A percentile compares a stretch with the other conserved stretches of the same genome.
Conservation (phyloP, 352 stramenopile species). For the Globisporangium camurandrum region DNA sequence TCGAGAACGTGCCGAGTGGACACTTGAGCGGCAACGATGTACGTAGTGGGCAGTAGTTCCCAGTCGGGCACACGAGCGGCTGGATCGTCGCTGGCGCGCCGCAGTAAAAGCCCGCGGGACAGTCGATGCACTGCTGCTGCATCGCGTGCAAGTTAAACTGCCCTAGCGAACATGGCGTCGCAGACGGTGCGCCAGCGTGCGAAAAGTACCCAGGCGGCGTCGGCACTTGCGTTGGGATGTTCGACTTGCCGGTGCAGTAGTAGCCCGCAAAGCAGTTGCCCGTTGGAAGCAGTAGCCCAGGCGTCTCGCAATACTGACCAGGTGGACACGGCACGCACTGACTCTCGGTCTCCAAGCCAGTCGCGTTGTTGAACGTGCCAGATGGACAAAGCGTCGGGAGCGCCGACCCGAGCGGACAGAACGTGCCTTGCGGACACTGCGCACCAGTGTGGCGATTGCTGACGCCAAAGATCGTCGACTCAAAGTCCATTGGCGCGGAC, state of each 20-base stretch:
- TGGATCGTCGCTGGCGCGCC: conserved; percentile 37
- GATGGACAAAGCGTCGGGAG: conserved; percentile 53
- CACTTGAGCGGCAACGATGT: conserved; percentile 59
- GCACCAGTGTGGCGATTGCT: conserved; percentile 56
- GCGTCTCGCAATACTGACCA: conserved; percentile 71
- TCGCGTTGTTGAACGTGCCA: conserved; percentile 70
- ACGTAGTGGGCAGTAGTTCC: conserved; percentile 57
- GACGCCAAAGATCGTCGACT: conserved; percentile 56
- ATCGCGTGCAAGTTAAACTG: conserved; percentile 53
- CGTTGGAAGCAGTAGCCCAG: conserved; percentile 56
- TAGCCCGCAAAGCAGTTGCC: conserved; percentile 71
- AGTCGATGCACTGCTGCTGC: conserved; percentile 52
- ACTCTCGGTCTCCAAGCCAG: conserved; percentile 43
- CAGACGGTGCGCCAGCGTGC: conserved; percentile 28
- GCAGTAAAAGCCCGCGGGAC: conserved; percentile 69
- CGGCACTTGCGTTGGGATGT: conserved; percentile 42
- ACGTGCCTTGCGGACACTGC: conserved; percentile 58
- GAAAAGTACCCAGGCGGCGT: conserved; percentile 49
- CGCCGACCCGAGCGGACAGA: conserved; percentile 62
- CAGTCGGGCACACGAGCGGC: conserved; percentile 42
- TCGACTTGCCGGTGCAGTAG: conserved; percentile 62
- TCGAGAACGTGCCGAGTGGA: conserved; percentile 44
- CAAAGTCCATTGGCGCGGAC: conserved; percentile 80
- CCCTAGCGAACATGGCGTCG: conserved; percentile 43
- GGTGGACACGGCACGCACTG: conserved; percentile 80